Evolutionary conservation across 768 basidiomycete species (phyloP), one percentile per base, ranked within the genome.

Genomic region (Podaxis mareebaensis): DNA sequence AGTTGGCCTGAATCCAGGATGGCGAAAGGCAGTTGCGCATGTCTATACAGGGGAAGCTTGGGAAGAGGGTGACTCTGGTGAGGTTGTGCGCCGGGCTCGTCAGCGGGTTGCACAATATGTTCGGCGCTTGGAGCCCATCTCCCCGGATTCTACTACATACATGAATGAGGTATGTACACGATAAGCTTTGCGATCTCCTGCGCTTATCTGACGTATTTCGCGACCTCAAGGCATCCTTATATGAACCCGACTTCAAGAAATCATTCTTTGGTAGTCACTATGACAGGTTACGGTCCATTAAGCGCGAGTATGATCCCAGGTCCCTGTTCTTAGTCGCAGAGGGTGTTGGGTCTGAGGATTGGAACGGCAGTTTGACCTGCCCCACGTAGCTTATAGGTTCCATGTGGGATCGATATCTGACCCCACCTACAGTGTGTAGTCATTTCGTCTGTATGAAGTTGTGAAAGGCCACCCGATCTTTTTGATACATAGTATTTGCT

Each of bases 321-420:
- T 73, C 68, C 36, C 60, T 85, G 4, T 85, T 84, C 65, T 69
- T 84, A 6, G 79, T 84, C 12, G 60, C 67, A 0, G 69, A 73
- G 26, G 84, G 83, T 1, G 81, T 85, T 2, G 83, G 81, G 0
- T 81, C 80, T 3, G 81, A 84, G n/a, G 74, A 80, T 1, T 85
- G 82, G 82, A 81, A 82, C 66, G 56, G 53, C 38, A 60, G 49
- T 12, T 64, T 75, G 38, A 67, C 68, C 33, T 75, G 74, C 55
- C 68, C 70, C 12, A 17, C 17, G 24, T 54, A 53, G 11, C 30
- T 8, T 28, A 46, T 15, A 36, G 26, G 4, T 28, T 48, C 8
- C 30, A 7, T n/a, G 30, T 33, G 0, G 15, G n/a, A n/a, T 20
- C 17, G 44, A 20, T 33, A 33, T 33, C 30, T 10, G 30, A 33